These are phyloP conservation scores for Cicer chorassanicum DNA, from an alignment of 306 rosid species.

Conservation along the genomic window DNA sequence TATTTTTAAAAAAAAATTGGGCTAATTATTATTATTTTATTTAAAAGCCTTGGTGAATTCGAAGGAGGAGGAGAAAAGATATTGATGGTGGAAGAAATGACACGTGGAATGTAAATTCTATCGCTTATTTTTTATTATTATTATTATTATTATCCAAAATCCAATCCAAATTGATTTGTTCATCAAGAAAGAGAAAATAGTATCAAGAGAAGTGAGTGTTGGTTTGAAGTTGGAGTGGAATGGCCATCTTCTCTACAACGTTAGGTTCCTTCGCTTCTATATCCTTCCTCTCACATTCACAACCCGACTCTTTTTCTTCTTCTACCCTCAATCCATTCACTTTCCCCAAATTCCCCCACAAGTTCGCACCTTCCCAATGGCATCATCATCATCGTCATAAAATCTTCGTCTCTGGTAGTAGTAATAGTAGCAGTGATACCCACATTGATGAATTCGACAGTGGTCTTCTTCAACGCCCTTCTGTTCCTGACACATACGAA, in stretches of 20 bases:
- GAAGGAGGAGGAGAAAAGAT: not conserved
- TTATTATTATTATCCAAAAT: conserved; percentile 26
- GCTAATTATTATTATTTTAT: no score
- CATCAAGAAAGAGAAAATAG: no score
- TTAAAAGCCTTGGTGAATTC: no score
- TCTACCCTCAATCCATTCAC: conserved; percentile 14
- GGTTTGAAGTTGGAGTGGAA: no score
- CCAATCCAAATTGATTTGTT: not conserved
- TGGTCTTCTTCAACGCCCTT: conserved; percentile 50
- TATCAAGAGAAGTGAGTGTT: no score
- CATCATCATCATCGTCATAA: conserved; percentile 39
- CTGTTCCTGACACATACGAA: conserved; percentile 50
- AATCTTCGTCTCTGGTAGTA: conserved; percentile 48
- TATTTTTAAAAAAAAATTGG: no score
- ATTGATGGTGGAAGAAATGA: conserved; percentile 27
- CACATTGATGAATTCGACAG: conserved; percentile 52
- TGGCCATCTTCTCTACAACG: conserved; percentile 59
- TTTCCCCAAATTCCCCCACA: conserved; percentile 49
- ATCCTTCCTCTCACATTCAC: conserved; percentile 52
- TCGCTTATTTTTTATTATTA: not conserved
- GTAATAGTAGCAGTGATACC: conserved; percentile 10
- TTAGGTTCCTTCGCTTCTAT: conserved; percentile 54
- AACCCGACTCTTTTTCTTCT: conserved; percentile 35
- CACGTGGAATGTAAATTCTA: conserved; percentile 35
- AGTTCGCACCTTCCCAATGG: conserved; percentile 38